phyloP scores from a whole-genome alignment of 495 filamentous ascomycete species.

The Talaromyces trachyspermus region DNA sequence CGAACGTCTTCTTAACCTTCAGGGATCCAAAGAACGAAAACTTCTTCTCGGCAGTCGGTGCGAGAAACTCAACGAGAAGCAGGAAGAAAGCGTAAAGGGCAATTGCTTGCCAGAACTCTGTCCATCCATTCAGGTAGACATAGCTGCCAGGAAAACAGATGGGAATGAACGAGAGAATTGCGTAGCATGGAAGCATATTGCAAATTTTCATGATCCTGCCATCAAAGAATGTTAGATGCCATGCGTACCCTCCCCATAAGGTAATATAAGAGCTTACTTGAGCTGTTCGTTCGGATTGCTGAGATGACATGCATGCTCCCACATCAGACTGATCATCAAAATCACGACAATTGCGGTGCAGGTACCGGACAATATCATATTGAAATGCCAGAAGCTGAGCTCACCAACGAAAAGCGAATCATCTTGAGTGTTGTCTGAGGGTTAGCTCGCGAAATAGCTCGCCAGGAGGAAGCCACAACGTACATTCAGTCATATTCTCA shows the following conservation, averaged over 20 bases:
- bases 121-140: conserved; percentile 24
- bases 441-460: no score
- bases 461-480: no score
- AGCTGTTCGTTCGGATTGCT: conserved; percentile 24
- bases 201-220: conserved; percentile 23
- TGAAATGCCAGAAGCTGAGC: conserved; percentile 21
- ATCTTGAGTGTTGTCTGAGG: no score
- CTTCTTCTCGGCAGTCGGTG: conserved; percentile 15
- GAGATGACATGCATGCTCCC: conserved; percentile 18
- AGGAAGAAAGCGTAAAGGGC: conserved; percentile 25
- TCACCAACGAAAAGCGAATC: no score
- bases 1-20: conserved; percentile 9
- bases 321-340: conserved; percentile 15
- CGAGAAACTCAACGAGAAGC: conserved; percentile 24
- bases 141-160: conserved; percentile 20
- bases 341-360: conserved; percentile 16
- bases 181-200: conserved; percentile 19
- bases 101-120: conserved; percentile 22
- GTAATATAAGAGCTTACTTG: conserved; percentile 16
- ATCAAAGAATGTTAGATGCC: not conserved
- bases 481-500: no score
- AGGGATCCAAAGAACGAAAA: conserved; percentile 16
- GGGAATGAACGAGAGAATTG: conserved; percentile 20
- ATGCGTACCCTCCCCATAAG: not conserved
- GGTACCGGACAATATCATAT: conserved; percentile 20